A percentile compares a stretch with the other conserved stretches of the same genome.
phyloP scores from a whole-genome alignment of 768 basidiomycete genomes.

The Termitomyces sp. region DNA sequence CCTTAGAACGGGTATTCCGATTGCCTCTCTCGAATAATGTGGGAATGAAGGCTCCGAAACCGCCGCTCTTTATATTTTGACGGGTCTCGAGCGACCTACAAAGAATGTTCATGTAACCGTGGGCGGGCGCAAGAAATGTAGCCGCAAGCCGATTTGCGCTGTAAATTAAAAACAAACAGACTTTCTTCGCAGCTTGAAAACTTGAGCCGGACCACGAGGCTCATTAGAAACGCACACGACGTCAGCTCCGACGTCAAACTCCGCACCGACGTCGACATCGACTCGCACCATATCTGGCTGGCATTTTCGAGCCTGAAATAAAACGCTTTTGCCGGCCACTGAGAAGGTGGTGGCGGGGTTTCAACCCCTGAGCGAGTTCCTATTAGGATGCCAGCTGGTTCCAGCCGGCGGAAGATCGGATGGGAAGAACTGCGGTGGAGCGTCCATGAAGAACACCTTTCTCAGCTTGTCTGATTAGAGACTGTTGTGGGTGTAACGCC shows the following conservation, averaged over 20 bases:
- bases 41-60: neutral
- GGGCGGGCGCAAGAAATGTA: neutral
- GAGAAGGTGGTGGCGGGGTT: neutral
- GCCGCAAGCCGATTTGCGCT: neutral
- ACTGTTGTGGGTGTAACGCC: neutral
- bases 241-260: neutral
- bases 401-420: constrained; percentile 4
- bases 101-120: constrained; percentile 5
- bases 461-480: neutral
- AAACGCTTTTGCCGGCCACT: constrained; percentile 1
- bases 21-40: constrained; percentile 2
- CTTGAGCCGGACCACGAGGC: constrained; percentile 6
- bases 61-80: neutral
- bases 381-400: neutral
- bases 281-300: constrained; percentile 1
- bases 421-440: neutral
- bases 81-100: neutral
- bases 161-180: neutral
- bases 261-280: constrained; percentile 8
- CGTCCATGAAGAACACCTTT: neutral
- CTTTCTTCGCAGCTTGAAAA: neutral
- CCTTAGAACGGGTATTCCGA: neutral
- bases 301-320: constrained; percentile 2
- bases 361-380: neutral
- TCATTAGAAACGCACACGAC: neutral